Evolutionary conservation across 495 filamentous ascomycete species (phyloP), one percentile per base, ranked within the genome.

Genomic region (Trichoderma asperelloides): DNA sequence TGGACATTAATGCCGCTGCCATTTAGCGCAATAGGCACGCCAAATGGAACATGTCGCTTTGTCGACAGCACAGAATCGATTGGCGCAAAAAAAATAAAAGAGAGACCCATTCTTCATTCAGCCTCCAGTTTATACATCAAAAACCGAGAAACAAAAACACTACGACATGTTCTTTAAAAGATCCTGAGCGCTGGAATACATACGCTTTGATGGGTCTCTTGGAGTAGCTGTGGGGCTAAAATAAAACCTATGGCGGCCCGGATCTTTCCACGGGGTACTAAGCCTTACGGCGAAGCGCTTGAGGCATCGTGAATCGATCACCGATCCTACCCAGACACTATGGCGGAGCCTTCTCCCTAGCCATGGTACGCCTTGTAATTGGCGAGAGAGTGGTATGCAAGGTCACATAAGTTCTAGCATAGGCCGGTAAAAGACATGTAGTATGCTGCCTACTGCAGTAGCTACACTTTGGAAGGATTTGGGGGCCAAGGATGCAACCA

Each of bases 401-500:
- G 55, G 55, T 51, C 47, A 60, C 55, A 60, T 15, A 30, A 28
- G 55, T 15, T 60, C 55, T 60, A 60, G 55, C 55, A 60, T 25
- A 60, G 12, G 23, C 16, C 11, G 23, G 55, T 9, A 30, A 21
- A 60, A 28, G 18, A n/a, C 47, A 25, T 37, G 33, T 18, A 60
- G 27, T 28, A 60, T 60, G 23, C 55, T 60, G n/a, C 55, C 25
- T 60, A 60, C 55, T 60, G 55, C 55, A 60, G 55, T 18, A 30
- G 55, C 23, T 60, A 60, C 55, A 25, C 27, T 30, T 51, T 47
- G 12, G 55, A 60, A 60, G 55, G 55, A 60, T 60, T 60, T 60
- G 55, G 55, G 55, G 55, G 55, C 55, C 55, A 60, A 60, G 55
- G 55, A 60, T 60, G 55, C 55, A 60, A 60, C 55, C 55, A 60